Base-by-base conservation (phyloP, 441 rosid genomes). In the Francoa sonchifolia region DNA sequence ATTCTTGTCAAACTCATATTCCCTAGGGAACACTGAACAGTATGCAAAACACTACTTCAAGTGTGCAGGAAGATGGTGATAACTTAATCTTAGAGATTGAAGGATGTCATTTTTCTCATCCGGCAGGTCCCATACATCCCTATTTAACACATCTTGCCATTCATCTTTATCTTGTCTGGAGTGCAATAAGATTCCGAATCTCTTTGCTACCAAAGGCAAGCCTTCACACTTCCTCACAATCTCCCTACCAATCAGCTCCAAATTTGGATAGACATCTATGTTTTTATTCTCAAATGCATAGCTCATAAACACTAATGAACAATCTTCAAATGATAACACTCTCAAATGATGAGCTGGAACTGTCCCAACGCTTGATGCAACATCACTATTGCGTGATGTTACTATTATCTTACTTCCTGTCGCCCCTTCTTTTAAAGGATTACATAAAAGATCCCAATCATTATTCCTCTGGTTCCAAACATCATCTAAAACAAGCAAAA, bases 401-500 rank as follows among this genome's bases (percentile, higher is more conserved):
- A 60, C 66, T 11, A 71, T 47, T 41, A 71, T 55, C 8, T 46
- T 58, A 53, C 76, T 71, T 20, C 66, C 76, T 25, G 11, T 4
- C 1, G 54, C 44, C 30, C 63, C 54, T 8, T 55, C 52, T 10
- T 23, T 50, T 8, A 66, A 21, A 36, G 66, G 63, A 15, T 14
- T 36, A 21, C 19, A 27, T 21, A 70, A 15, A 15, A 4, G 31
- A 3, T 43, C 32, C 76, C 72, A 70, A 7, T 41, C 51, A 3
- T 25, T 3, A 9, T 40, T 31, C 0, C 20, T 56, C 28, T 51
- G 35, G 16, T 31, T 42, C 67, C 70, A 70, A 11, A 70, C 69
- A 57, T 70, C 72, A 2, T 70, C 72, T 6, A 70, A 19, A 12
- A 66, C 56, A 11, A 70, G 46, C 45, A 63, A 51, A 7, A 64